Base-by-base conservation (phyloP, 352 stramenopile species). In the Paralagenidium karlingii region DNA sequence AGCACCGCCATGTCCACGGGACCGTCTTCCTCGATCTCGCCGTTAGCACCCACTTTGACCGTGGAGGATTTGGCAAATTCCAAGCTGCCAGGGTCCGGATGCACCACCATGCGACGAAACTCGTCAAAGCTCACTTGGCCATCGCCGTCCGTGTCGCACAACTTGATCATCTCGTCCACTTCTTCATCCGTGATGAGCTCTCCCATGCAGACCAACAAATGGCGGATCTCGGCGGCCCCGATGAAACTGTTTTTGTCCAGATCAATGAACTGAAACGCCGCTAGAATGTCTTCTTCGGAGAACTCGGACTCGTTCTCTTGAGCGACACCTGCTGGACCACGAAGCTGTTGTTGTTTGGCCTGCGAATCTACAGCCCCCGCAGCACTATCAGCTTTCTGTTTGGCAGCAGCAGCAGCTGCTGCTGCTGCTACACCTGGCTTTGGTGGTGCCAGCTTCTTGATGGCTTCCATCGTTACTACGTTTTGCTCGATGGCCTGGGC, bases 151-250 rank as follows among this genome's bases (percentile, higher is more conserved):
- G 53, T 58, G 55, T 97, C 90, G 24, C 94, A 85, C 47, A 98
- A 79, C 29, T 68, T 63, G 36, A 97, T 82, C 89, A 97, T 97
- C 58, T 83, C 73, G 42, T 95, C 78, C 8, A 96, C 63, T 40
- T 97, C 91, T 38, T 96, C 89, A 46, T 97, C 89, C 5, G 89
- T 96, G 40, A 97, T 89, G 31, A 96, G 73, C 53, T 97, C 88
- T 24, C 91, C 91, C 88, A 97, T 97, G 51, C 89, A 97, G 26
- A 97, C 87, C 1, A 97, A 60, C 37, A 96, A 71, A 50, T 97
- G 91, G 0, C 86, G 71, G 8, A 97, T 67, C 47, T 98, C 91
- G 1, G 81, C 68, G 13, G 89, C 86, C 10, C 88, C 83, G 32
- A 97, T 87, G 51, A 92, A 95, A 10, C 70, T 74, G 64, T 98